Evolutionary conservation across 768 basidiomycete species (phyloP).

Genomic region (Boletus patriciae): DNA sequence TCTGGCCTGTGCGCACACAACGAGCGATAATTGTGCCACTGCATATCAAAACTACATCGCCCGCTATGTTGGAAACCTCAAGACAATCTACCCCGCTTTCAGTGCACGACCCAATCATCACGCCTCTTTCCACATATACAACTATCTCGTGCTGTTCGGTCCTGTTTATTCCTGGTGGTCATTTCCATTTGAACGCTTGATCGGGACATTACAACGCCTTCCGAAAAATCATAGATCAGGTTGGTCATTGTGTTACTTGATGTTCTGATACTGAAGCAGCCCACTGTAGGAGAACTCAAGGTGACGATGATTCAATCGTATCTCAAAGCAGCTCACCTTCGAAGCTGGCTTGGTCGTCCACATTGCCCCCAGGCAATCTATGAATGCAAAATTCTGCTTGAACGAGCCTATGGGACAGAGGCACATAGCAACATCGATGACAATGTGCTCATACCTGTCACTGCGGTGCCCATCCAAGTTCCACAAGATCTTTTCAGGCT

Average conservation of each 20-base stretch:
- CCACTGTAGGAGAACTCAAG: constrained; percentile 7
- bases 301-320: constrained; percentile 14
- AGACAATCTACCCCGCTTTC: constrained; percentile 12
- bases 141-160: constrained; percentile 38
- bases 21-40: background rate
- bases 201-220: constrained; percentile 22
- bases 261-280: background rate
- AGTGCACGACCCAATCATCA: constrained; percentile 31
- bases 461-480: background rate
- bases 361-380: constrained; percentile 16
- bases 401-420: constrained; percentile 7
- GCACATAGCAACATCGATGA: background rate
- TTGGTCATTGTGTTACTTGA: constrained; percentile 34
- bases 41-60: constrained; percentile 18
- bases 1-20: constrained; percentile 19
- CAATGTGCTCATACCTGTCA: too few species aligned
- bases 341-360: constrained; percentile 16
- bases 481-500: background rate
- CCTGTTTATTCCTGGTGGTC: constrained; percentile 37
- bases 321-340: constrained; percentile 15
- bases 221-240: constrained; percentile 27
- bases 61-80: constrained; percentile 20
- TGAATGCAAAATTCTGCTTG: constrained; percentile 21
- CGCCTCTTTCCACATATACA: constrained; percentile 29
- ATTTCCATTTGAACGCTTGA: constrained; percentile 27